Evolutionary conservation across 106 monocot genomes (phyloP).

Genomic region (Hemerocallis citrina): DNA sequence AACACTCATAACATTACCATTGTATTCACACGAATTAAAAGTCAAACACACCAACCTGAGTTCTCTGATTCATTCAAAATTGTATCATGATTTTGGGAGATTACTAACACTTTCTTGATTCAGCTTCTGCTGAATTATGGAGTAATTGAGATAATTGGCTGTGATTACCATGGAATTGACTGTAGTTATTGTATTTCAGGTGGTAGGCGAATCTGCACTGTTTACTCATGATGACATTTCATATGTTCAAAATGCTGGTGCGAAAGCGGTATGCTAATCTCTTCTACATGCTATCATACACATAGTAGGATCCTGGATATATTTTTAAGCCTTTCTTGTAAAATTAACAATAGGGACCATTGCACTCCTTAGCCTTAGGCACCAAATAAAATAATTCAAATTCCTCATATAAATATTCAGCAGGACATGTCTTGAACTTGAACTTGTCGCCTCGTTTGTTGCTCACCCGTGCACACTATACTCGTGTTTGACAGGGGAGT

Average conservation of each 20-base stretch:
- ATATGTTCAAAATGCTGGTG: slow-evolving; percentile 62
- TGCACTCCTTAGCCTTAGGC: no score
- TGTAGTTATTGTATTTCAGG: slow-evolving; percentile 23
- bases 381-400: no score
- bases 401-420: no score
- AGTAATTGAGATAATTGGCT: no score
- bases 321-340: no score
- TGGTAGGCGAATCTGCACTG: slow-evolving; percentile 61
- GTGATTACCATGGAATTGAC: neutral
- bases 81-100: neutral
- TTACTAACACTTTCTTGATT: neutral
- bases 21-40: neutral
- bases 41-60: neutral
- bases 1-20: neutral
- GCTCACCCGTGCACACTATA: no score
- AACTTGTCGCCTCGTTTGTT: no score
- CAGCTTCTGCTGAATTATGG: neutral
- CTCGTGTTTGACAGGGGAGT: no score
- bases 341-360: no score
- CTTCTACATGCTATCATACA: no score
- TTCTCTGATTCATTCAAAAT: neutral
- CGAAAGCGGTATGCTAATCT: slow-evolving; percentile 57
- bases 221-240: slow-evolving; percentile 54
- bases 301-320: no score
- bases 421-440: no score